Evolutionary conservation across 164 flowering plant species (phyloP), one percentile per base, ranked within the genome.

Genomic region (Platanus orientalis): DNA sequence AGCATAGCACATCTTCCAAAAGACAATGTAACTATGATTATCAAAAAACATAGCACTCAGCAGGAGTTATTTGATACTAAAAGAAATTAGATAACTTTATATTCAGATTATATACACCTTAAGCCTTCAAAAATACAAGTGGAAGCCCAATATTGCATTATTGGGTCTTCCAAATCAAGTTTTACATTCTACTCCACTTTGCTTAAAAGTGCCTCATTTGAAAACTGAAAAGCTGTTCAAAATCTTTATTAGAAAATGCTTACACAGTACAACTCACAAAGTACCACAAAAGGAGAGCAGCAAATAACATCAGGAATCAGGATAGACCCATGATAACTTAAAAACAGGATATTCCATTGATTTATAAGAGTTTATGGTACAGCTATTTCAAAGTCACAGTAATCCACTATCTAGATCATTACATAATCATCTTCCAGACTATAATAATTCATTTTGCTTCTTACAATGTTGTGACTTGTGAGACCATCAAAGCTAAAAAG

Each of bases 361-460:
- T 60, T 68, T 60, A 27, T 49, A 69, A 61, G 65, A 66, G 69
- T 74, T 73, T 49, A 50, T 71, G 28, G 58, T 74, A 82, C 75
- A 78, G 28, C 59, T 17, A 71, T 69, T 67, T 69, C 69, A 45
- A n/a, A 61, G 20, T 32, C 53, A 32, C 51, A 54, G 60, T 44
- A 54, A 29, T 24, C 62, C 49, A 30, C 54, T 62, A 36, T 55
- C 60, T 63, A 67, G 36, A 69, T 36, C 72, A 72, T 48, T 58
- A 66, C 52, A 63, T 30, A 55, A 64, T 54, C 53, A 65, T 71
- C 32, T 32, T 56, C 62, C 62, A 50, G 63, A 68, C 54, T 60
- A 52, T 39, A 57, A 72, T 57, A 69, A 27, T 50, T 54, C 57
- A 62, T 62, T 68, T 69, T 64, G 63, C 72, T 68, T 73, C 75